Evolutionary conservation across 306 rosid genomes (phyloP).

Genomic region (Amphicarpaea edgeworthii): DNA sequence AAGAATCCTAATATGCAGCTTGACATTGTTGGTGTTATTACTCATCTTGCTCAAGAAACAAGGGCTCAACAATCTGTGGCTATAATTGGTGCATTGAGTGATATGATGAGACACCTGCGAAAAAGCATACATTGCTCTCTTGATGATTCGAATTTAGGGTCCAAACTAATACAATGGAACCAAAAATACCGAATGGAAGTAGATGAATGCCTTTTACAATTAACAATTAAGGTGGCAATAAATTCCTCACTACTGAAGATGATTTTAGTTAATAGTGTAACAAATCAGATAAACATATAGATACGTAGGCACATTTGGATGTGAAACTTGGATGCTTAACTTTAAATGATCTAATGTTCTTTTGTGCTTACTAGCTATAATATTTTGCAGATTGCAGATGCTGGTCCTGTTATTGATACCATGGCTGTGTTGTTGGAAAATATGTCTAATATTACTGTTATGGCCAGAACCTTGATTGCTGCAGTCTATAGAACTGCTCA

Average conservation of each 20-base stretch:
- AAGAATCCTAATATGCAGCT: slow-evolving; percentile 87
- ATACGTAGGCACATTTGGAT: slow-evolving; percentile 17
- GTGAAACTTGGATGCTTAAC: slow-evolving; percentile 2
- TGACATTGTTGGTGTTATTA: slow-evolving; percentile 79
- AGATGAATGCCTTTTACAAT: slow-evolving; percentile 87
- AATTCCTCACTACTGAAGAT: slow-evolving; percentile 27
- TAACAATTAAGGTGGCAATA: slow-evolving; percentile 78
- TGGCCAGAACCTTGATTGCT: slow-evolving; percentile 87
- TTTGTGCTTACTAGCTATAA: slow-evolving; percentile 46
- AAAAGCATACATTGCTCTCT: slow-evolving; percentile 92
- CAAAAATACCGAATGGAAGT: slow-evolving; percentile 69
- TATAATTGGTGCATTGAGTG: slow-evolving; percentile 78
- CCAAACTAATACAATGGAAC: slow-evolving; percentile 81
- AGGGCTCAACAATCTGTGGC: slow-evolving; percentile 84
- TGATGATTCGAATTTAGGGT: slow-evolving; percentile 79
- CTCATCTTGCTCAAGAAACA: slow-evolving; percentile 76
- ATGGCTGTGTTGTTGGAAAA: slow-evolving; percentile 94
- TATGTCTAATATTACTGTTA: slow-evolving; percentile 74
- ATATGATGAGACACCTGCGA: slow-evolving; percentile 89
- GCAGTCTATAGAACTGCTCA: slow-evolving; percentile 87
- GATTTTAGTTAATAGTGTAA: slow-evolving; percentile 35
- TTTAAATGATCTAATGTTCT: slow-evolving; percentile 46
- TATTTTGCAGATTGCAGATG: slow-evolving; percentile 80
- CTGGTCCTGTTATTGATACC: slow-evolving; percentile 89
- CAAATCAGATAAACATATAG: slow-evolving; percentile 31